Evolutionary conservation across 345 rosid genomes (phyloP).

Genomic region (Lenwebbia sp.): DNA sequence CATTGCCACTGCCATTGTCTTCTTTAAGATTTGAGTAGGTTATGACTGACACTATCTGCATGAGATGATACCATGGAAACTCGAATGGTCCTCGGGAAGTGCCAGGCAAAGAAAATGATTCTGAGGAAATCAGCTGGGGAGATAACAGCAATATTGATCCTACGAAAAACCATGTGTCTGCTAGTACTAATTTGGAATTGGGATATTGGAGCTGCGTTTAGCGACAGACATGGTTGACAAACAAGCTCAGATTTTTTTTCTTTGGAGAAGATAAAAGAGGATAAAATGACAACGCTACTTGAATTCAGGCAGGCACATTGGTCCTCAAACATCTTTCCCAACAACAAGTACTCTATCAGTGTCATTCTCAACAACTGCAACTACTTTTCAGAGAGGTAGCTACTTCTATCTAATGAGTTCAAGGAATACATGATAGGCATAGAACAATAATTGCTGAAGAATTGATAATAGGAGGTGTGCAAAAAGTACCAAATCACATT

Average conservation of each 20-base stretch:
- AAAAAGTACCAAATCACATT: not conserved
- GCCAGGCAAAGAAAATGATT: not conserved
- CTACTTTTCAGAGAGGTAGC: not conserved
- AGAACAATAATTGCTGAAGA: not conserved
- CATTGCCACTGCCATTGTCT: not conserved
- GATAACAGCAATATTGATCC: not conserved
- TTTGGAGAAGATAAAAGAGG: not conserved
- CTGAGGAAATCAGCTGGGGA: not conserved
- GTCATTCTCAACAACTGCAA: not conserved
- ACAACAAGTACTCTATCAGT: not conserved
- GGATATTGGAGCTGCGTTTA: not conserved
- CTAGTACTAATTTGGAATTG: not conserved
- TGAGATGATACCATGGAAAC: not conserved
- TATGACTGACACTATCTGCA: not conserved
- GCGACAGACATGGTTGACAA: not conserved
- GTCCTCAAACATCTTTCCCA: not conserved
- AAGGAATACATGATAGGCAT: not conserved
- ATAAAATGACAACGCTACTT: not conserved
- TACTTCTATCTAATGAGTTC: not conserved
- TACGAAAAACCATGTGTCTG: not conserved
- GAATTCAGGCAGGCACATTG: not conserved
- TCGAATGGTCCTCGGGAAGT: not conserved
- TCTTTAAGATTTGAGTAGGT: not conserved
- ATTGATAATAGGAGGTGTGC: not conserved
- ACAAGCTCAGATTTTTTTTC: not conserved